phyloP scores from a whole-genome alignment of 352 stramenopile genomes.

The Globisporangium cystogenes region DNA sequence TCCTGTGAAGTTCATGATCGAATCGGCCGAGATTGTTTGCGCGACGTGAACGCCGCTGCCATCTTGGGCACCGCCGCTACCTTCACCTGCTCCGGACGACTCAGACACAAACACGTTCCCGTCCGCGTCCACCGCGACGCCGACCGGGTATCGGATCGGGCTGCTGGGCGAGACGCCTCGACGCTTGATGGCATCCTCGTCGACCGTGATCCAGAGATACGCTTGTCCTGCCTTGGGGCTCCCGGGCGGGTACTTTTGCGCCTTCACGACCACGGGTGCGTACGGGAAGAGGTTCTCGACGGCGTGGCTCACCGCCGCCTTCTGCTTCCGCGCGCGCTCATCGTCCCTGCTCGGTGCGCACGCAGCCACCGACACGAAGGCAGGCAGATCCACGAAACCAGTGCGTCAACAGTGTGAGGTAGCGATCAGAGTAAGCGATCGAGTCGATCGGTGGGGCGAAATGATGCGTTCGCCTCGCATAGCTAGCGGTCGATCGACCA shows the following conservation, averaged over 20 bases:
- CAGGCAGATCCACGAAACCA: too few species aligned
- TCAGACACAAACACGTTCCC: slow-evolving; percentile 75
- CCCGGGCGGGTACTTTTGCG: slow-evolving; percentile 52
- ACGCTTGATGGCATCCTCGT: slow-evolving; percentile 61
- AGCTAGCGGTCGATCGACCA: too few species aligned
- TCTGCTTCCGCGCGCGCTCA: slow-evolving; percentile 40
- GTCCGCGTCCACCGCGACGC: slow-evolving; percentile 55
- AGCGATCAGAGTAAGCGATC: too few species aligned
- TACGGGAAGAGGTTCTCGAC: slow-evolving; percentile 80
- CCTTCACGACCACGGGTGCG: slow-evolving; percentile 65
- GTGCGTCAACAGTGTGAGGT: too few species aligned
- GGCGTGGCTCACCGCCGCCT: slow-evolving; percentile 48
- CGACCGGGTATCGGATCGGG: slow-evolving; percentile 57
- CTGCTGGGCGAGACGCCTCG: slow-evolving; percentile 27
- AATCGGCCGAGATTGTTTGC: slow-evolving; percentile 57
- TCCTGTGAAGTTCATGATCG: slow-evolving; percentile 49
- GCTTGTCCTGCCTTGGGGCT: slow-evolving; percentile 55
- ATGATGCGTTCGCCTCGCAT: too few species aligned
- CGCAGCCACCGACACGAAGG: too few species aligned
- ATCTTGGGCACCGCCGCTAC: neutral
- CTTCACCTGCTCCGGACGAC: slow-evolving; percentile 5
- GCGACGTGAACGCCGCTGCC: slow-evolving; percentile 12
- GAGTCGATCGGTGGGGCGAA: too few species aligned
- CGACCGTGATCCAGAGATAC: slow-evolving; percentile 74
- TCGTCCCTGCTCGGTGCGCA: slow-evolving; percentile 26